Evolutionary conservation across 495 filamentous ascomycete genomes (phyloP).

Genomic region (Penicillium tannophilum): DNA sequence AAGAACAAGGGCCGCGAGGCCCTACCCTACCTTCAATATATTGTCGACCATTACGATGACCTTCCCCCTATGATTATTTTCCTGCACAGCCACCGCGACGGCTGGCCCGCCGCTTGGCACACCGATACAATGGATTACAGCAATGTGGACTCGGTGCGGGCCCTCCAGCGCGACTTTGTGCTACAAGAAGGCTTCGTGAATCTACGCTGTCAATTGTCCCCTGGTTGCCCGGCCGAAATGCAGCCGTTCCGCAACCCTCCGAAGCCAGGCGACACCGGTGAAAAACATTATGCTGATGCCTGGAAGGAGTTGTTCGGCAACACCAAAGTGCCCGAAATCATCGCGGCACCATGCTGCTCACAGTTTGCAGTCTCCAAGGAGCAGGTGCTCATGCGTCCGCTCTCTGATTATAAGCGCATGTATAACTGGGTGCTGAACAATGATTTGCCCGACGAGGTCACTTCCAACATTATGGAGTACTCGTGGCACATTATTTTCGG

Average conservation of each 20-base stretch:
- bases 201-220: slow-evolving; percentile 43
- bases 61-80: slow-evolving; percentile 45
- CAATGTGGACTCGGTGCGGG: slow-evolving; percentile 46
- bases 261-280: slow-evolving; percentile 55
- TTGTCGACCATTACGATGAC: slow-evolving; percentile 50
- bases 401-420: slow-evolving; percentile 57
- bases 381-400: slow-evolving; percentile 48
- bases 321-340: slow-evolving; percentile 44
- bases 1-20: slow-evolving; percentile 51
- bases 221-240: slow-evolving; percentile 45
- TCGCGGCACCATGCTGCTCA: slow-evolving; percentile 64
- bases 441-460: slow-evolving; percentile 46
- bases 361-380: slow-evolving; percentile 68
- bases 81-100: slow-evolving; percentile 46
- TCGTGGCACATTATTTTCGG: slow-evolving; percentile 60
- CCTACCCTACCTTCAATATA: slow-evolving; percentile 51
- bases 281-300: slow-evolving; percentile 43
- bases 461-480: slow-evolving; percentile 54
- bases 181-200: slow-evolving; percentile 42
- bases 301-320: slow-evolving; percentile 49
- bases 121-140: slow-evolving; percentile 46
- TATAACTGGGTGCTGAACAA: slow-evolving; percentile 61
- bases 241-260: slow-evolving; percentile 43
- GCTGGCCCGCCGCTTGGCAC: slow-evolving; percentile 48
- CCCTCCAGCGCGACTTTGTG: slow-evolving; percentile 40